Evolutionary conservation across 257 asterid species (phyloP).

Genomic region (Voacanga thouarsii): DNA sequence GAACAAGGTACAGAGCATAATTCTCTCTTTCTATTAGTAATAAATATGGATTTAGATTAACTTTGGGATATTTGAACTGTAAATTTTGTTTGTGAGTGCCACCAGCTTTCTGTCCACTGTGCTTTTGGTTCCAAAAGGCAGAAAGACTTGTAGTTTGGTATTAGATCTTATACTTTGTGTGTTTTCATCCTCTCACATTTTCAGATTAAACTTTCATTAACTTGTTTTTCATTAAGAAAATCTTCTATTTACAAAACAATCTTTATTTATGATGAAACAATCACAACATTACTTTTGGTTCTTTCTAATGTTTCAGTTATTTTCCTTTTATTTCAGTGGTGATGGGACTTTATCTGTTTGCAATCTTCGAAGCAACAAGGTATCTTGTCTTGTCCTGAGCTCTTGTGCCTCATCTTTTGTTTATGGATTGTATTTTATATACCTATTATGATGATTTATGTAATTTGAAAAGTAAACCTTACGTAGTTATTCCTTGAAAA

Average conservation of each 20-base stretch:
- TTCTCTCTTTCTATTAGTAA: conserved; percentile 2
- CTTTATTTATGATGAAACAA: not conserved
- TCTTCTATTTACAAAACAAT: not conserved
- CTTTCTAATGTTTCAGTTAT: conserved; percentile 1
- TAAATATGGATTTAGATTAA: not conserved
- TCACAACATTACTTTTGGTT: conserved; percentile 2
- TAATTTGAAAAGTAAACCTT: conserved; percentile 3
- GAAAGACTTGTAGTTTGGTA: not conserved
- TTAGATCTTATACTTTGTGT: not conserved
- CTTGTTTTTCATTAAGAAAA: not conserved
- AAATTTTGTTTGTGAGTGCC: not conserved
- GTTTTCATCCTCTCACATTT: not conserved
- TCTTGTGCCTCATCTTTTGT: conserved; percentile 9
- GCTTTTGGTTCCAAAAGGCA: not conserved
- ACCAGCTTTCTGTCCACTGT: not conserved
- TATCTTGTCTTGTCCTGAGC: conserved; percentile 18
- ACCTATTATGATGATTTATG: not conserved
- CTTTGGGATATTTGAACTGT: not conserved
- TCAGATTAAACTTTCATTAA: not conserved
- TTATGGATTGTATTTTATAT: not conserved
- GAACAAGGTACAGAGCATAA: conserved; percentile 52
- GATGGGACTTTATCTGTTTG: conserved; percentile 93
- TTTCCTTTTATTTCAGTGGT: conserved; percentile 49
- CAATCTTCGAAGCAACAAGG: conserved; percentile 91
- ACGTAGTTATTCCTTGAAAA: not conserved